Evolutionary conservation across 2,329 filamentous ascomycete genomes (phyloP), one percentile per base, ranked within the genome.

Genomic region (Beauveria bassiana): DNA sequence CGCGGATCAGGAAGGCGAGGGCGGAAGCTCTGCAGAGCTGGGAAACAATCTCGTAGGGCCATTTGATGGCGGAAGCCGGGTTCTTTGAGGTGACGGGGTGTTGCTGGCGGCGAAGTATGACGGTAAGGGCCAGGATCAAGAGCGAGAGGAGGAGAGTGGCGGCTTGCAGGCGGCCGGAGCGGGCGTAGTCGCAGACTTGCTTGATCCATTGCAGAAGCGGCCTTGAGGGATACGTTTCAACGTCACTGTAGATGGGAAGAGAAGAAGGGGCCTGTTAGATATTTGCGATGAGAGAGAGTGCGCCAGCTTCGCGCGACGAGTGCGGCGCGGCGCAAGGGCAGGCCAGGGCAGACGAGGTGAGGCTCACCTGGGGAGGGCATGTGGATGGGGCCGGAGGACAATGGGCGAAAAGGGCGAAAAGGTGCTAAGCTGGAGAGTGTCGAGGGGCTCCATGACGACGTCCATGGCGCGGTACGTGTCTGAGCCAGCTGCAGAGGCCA

Each of bases 11-110:
- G 56, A 79, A 76, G 18, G 71, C 73, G 50, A 80, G 63, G 5
- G 77, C 69, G 5, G 74, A 66, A 20, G 73, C 71, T 24, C 79
- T 73, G 28, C 73, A 66, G 9, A 70, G 64, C 65, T 82, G 79
- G 22, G 76, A 75, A 50, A 69, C 66, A 50, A 80, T 62, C 63
- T 82, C 79, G 65, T 77, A 78, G 0, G 70, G 66, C 69, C 76
- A 75, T 55, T 70, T 71, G 50, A 81, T 72, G 43, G 71, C 69
- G 20, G 77, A 75, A 12, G 74, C 70, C 61, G 72, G 76, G 54
- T 64, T 67, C 61, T 68, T 72, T 60, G 59, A 53, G 42, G 63
- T 16, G 31, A 54, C 18, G 68, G 26, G 67, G 20, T 62, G 64
- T 16, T 65, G 66, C 55, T 69, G 66, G 46, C 57, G 47, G 1